These are phyloP conservation scores for Boletellus deceptivus DNA, from an alignment of 1,284 basidiomycete species.

Conservation along the genomic window DNA sequence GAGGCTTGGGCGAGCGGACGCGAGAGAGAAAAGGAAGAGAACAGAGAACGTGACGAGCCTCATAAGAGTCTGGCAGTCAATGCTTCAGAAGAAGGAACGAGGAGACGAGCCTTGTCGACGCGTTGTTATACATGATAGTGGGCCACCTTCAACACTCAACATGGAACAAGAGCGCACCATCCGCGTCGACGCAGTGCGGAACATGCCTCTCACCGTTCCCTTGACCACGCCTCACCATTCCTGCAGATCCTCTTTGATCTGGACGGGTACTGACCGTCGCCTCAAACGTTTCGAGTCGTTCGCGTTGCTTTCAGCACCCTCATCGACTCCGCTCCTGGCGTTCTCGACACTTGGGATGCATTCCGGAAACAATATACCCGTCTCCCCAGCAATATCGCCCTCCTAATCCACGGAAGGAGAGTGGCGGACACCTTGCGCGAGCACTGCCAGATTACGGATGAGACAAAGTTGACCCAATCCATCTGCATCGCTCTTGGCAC, in stretches of 20 bases:
- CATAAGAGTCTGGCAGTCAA: slow-evolving; percentile 23
- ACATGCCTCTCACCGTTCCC: background rate
- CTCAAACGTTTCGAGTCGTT: background rate
- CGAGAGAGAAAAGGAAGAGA: slow-evolving; percentile 40
- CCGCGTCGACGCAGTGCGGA: slow-evolving; percentile 27
- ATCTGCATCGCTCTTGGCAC: background rate
- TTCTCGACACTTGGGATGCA: slow-evolving; percentile 59
- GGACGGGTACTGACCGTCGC: slow-evolving; percentile 52
- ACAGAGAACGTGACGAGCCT: slow-evolving; percentile 32
- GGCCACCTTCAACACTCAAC: too few relatives aligned
- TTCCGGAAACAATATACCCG: slow-evolving; percentile 54
- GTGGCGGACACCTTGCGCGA: slow-evolving; percentile 71
- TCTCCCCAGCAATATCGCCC: slow-evolving; percentile 47
- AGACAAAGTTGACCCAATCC: slow-evolving; percentile 33
- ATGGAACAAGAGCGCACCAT: slow-evolving; percentile 15
- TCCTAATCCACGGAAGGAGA: slow-evolving; percentile 70
- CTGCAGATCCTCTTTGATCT: slow-evolving; percentile 62
- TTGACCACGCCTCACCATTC: slow-evolving; percentile 11
- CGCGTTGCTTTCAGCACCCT: slow-evolving; percentile 48
- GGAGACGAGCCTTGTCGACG: background rate
- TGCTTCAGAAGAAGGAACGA: slow-evolving; percentile 16
- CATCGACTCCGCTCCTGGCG: slow-evolving; percentile 70
- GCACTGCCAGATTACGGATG: slow-evolving; percentile 61
- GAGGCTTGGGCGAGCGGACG: slow-evolving; percentile 38
- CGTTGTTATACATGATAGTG: too few relatives aligned